These are phyloP conservation scores for Cutaneotrichosporon cutaneum DNA, from an alignment of 1,284 basidiomycete species.

Conservation along the genomic window DNA sequence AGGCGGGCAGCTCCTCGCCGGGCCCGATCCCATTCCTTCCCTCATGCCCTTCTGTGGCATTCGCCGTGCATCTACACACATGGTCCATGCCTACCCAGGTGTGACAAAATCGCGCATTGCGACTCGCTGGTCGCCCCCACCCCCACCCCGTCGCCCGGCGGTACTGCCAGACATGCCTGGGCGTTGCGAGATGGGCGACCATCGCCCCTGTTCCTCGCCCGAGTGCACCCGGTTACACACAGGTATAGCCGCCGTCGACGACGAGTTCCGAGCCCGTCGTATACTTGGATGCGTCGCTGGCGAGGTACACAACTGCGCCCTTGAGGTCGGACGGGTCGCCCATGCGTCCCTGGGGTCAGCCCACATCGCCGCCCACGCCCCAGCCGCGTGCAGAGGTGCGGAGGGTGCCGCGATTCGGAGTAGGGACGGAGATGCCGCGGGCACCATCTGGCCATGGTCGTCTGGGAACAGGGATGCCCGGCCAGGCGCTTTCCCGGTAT, in stretches of 20 bases:
- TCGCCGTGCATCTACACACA: neutral
- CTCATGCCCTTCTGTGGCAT: neutral
- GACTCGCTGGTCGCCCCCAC: neutral
- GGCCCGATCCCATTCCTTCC: neutral
- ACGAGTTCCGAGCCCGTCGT: slow-evolving; percentile 31
- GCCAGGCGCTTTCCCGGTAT: too few species aligned
- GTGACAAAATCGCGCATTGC: neutral
- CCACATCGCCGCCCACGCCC: too few species aligned
- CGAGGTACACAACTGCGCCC: slow-evolving; percentile 54
- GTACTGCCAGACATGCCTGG: too few species aligned
- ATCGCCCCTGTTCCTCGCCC: too few species aligned
- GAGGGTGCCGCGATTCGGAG: too few species aligned
- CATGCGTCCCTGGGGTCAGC: slow-evolving; percentile 38
- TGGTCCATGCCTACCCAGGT: neutral
- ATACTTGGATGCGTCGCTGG: slow-evolving; percentile 47
- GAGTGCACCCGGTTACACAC: slow-evolving; percentile 26
- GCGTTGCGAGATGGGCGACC: too few species aligned
- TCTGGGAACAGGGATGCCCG: too few species aligned
- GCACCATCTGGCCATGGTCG: too few species aligned
- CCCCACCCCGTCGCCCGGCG: too few species aligned
- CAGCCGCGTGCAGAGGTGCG: neutral
- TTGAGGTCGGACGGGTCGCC: slow-evolving; percentile 58
- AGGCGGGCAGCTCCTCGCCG: too few species aligned
- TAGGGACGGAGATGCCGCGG: too few species aligned
- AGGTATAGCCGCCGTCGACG: slow-evolving; percentile 35